phyloP scores from a whole-genome alignment of 2,329 filamentous ascomycete species.

The Elsinoe perseae region DNA sequence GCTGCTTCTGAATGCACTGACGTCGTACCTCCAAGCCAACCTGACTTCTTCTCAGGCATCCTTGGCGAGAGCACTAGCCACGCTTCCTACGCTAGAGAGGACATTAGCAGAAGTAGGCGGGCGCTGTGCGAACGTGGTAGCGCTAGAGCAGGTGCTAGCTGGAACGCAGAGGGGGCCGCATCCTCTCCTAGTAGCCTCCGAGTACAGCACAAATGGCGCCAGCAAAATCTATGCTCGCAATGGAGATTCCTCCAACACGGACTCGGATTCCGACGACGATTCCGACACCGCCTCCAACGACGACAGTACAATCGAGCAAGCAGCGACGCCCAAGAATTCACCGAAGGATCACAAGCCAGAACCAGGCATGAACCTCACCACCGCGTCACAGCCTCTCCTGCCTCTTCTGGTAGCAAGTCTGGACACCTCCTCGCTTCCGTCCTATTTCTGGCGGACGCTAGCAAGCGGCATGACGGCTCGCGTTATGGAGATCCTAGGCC shows the following conservation, averaged over 20 bases:
- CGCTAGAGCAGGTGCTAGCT: conserved; percentile 69
- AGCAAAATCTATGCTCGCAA: conserved; percentile 5
- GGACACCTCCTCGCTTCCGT: conserved; percentile 78
- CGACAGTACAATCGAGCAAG: no score
- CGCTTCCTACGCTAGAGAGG: conserved; percentile 73
- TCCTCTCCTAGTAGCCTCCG: conserved; percentile 46
- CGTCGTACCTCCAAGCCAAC: conserved; percentile 72
- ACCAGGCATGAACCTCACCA: not conserved
- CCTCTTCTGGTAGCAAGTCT: conserved; percentile 63
- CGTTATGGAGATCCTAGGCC: conserved; percentile 74
- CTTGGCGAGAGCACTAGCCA: conserved; percentile 66
- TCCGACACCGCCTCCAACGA: conserved; percentile 29
- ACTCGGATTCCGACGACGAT: conserved; percentile 27
- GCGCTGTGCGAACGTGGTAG: conserved; percentile 85
- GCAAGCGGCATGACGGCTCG: conserved; percentile 67
- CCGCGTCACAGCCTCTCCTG: conserved; percentile 10
- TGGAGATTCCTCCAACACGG: conserved; percentile 13
- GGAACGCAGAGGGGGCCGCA: conserved; percentile 60
- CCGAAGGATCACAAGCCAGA: no score
- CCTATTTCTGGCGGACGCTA: conserved; percentile 88
- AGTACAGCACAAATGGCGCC: conserved; percentile 18
- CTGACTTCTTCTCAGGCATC: conserved; percentile 70
- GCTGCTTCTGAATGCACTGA: conserved; percentile 66
- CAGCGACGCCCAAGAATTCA: no score
- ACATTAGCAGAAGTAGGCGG: conserved; percentile 73